These are phyloP conservation scores for Hamamelis virginiana DNA, from an alignment of 164 flowering plant species.

Conservation along the genomic window DNA sequence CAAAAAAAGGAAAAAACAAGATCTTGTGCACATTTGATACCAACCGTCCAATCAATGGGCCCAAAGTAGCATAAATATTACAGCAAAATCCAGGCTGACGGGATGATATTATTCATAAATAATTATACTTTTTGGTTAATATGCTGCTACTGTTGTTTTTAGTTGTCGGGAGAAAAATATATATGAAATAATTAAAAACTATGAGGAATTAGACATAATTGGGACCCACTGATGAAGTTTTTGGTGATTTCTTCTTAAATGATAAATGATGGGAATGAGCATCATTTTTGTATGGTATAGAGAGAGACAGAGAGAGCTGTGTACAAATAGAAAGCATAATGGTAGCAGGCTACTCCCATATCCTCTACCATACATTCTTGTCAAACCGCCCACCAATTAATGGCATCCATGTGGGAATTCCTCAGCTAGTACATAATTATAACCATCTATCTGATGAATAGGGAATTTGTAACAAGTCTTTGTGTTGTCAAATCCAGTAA, in stretches of 20 bases:
- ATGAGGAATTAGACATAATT: not conserved
- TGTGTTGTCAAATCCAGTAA: too few relatives aligned
- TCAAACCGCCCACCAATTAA: conserved; percentile 19
- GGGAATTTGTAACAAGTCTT: too few relatives aligned
- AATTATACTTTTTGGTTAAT: not conserved
- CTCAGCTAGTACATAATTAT: conserved; percentile 8
- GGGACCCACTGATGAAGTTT: not conserved
- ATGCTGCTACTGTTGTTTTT: too few relatives aligned
- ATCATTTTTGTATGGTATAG: not conserved
- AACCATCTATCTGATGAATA: too few relatives aligned
- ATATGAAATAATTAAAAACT: too few relatives aligned
- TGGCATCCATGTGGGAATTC: conserved; percentile 11
- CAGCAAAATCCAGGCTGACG: conserved; percentile 1
- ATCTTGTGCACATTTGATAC: not conserved
- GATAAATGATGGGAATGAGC: conserved; percentile 7
- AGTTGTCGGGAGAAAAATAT: too few relatives aligned
- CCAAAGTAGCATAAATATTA: not conserved
- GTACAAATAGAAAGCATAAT: not conserved
- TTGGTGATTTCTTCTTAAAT: too few relatives aligned
- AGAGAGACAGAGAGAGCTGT: too few relatives aligned
- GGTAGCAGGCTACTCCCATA: conserved; percentile 5
- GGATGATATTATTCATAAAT: not conserved
- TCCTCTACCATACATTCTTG: conserved; percentile 28
- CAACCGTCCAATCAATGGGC: not conserved
- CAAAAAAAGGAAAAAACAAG: too few relatives aligned